Percentiles rank a stretch among this genome's conserved stretches.
These are phyloP conservation scores for Fusarium dimerum DNA, from an alignment of 2,329 filamentous ascomycete genomes.

Conservation along the genomic window DNA sequence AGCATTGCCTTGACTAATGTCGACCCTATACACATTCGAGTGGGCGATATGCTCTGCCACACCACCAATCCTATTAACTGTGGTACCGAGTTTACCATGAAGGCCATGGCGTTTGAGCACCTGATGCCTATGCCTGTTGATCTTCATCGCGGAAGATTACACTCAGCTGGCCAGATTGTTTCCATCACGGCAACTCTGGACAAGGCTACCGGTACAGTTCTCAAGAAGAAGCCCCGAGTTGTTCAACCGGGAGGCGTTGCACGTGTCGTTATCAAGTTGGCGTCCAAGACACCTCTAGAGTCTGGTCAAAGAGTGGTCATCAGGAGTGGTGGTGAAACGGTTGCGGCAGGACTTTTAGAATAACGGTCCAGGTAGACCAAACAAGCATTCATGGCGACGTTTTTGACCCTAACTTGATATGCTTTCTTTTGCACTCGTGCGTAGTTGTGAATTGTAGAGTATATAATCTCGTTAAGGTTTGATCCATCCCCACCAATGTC, in stretches of 20 bases:
- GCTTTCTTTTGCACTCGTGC: too few species aligned
- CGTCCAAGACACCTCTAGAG: slow-evolving; percentile 76
- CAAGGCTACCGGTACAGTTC: slow-evolving; percentile 71
- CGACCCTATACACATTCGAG: slow-evolving; percentile 77
- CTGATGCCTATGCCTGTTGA: slow-evolving; percentile 88
- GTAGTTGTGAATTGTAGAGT: too few species aligned
- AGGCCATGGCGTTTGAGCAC: slow-evolving; percentile 86
- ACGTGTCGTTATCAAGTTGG: slow-evolving; percentile 73
- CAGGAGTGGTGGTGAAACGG: slow-evolving; percentile 76
- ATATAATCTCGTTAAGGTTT: too few species aligned
- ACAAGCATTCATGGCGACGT: background rate
- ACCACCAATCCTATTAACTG: slow-evolving; percentile 67
- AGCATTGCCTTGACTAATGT: slow-evolving; percentile 83
- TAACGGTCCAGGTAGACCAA: slow-evolving; percentile 35
- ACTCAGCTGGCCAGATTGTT: slow-evolving; percentile 73
- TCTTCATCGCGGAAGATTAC: slow-evolving; percentile 81
- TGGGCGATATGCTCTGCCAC: slow-evolving; percentile 85
- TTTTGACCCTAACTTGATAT: too few species aligned
- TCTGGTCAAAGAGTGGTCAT: slow-evolving; percentile 78
- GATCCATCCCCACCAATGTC: too few species aligned
- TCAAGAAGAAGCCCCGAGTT: slow-evolving; percentile 83
- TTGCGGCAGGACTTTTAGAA: slow-evolving; percentile 86
- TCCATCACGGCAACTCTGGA: slow-evolving; percentile 74
- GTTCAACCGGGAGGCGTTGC: slow-evolving; percentile 79
- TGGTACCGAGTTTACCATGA: slow-evolving; percentile 74